Evolutionary conservation across 805 yeast species (phyloP).

Genomic region (Ogataea nitratoaversa): DNA sequence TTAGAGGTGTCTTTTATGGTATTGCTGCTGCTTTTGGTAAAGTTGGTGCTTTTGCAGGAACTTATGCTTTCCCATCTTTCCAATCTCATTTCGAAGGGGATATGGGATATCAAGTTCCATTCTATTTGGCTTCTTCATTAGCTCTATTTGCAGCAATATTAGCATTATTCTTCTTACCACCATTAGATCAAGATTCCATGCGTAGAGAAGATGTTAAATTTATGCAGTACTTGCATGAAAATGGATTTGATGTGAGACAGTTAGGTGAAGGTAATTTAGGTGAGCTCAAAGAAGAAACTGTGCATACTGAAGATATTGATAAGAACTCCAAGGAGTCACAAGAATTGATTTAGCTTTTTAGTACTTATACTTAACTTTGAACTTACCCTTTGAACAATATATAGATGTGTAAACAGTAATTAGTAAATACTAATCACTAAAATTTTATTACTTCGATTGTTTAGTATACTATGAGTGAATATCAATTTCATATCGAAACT

Average conservation of each 20-base stretch:
- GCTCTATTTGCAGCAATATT: constrained; percentile 68
- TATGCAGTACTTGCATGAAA: constrained; percentile 55
- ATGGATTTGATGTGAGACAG: constrained; percentile 66
- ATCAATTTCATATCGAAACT: too few species aligned
- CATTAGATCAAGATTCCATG: constrained; percentile 80
- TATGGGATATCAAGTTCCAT: constrained; percentile 68
- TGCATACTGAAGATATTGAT: background rate
- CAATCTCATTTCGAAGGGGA: constrained; percentile 56
- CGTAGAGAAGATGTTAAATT: constrained; percentile 72
- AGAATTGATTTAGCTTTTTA: too few species aligned
- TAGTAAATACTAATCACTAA: too few species aligned
- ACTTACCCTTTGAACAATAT: too few species aligned
- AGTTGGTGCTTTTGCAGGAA: constrained; percentile 89
- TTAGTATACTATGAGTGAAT: too few species aligned
- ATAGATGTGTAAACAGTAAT: too few species aligned
- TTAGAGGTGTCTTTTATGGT: constrained; percentile 89
- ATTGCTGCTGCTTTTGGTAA: constrained; percentile 90
- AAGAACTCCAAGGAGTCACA: background rate
- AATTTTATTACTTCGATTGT: too few species aligned
- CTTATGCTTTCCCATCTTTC: constrained; percentile 82
- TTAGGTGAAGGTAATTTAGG: constrained; percentile 41
- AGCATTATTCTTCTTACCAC: constrained; percentile 70
- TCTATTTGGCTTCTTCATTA: constrained; percentile 75
- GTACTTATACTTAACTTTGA: too few species aligned
- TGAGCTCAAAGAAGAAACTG: constrained; percentile 7